phyloP scores from a whole-genome alignment of 202 grass and related monocot species.

The Setaria italica region DNA sequence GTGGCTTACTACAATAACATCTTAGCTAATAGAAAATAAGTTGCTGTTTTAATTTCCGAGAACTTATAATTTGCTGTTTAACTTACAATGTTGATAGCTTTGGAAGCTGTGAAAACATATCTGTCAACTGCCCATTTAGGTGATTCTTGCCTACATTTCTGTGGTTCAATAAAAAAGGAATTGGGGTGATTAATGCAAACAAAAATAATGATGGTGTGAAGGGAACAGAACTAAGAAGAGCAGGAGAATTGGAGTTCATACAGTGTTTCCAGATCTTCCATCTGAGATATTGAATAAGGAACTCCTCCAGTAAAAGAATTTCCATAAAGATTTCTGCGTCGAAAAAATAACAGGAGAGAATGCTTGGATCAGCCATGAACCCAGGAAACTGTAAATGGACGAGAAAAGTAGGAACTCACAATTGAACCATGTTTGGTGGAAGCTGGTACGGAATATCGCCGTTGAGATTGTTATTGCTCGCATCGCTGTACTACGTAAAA shows the following conservation, averaged over 20 bases:
- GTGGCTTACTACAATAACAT: neutral
- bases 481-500: conserved; percentile 90
- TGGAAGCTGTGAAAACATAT: conserved; percentile 81
- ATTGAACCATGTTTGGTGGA: conserved; percentile 77
- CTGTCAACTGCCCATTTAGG: conserved; percentile 80
- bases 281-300: conserved; percentile 91
- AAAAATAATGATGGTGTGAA: neutral
- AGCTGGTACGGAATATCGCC: conserved; percentile 91
- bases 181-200: neutral
- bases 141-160: conserved; percentile 87
- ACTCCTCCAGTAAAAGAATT: conserved; percentile 82
- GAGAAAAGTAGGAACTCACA: conserved; percentile 57
- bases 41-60: neutral
- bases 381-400: conserved; percentile 34
- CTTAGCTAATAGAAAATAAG: neutral
- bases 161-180: conserved; percentile 26
- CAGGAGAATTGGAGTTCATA: conserved; percentile 47
- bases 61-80: conserved; percentile 15
- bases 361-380: conserved; percentile 11
- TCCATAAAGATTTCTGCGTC: conserved; percentile 73
- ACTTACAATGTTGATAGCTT: conserved; percentile 89
- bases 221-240: neutral
- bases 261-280: conserved; percentile 81
- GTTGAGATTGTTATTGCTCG: conserved; percentile 91
- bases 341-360: neutral